Percentiles rank a stretch among this genome's conserved stretches.
Conservation (phyloP, 2,329 filamentous ascomycete genomes). For the Penicillium sp. region DNA sequence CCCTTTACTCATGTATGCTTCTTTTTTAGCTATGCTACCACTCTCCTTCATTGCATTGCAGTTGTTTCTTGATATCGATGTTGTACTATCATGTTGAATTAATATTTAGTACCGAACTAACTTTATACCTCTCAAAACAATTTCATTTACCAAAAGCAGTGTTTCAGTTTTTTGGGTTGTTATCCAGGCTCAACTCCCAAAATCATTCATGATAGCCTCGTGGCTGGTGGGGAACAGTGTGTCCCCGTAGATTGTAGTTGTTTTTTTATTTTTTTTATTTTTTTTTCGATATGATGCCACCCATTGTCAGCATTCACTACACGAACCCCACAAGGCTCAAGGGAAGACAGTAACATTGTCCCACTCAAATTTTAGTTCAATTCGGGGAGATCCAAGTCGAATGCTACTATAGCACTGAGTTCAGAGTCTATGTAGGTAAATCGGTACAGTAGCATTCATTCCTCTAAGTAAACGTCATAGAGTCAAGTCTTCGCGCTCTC, state of each 20-base stretch:
- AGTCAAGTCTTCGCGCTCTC: background rate
- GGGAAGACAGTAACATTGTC: background rate
- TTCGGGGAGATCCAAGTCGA: no score
- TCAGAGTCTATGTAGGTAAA: background rate
- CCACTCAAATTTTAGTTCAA: background rate
- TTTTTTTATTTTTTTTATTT: no score
- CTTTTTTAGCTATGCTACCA: background rate
- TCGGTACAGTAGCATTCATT: background rate
- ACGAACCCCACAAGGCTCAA: background rate
- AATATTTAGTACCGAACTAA: background rate
- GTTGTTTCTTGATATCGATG: background rate
- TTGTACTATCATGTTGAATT: background rate
- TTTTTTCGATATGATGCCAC: no score
- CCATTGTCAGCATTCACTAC: background rate
- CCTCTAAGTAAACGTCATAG: slow-evolving; percentile 16
- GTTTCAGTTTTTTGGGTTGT: background rate
- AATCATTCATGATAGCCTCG: no score
- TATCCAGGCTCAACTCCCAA: no score
- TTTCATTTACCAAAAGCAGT: background rate
- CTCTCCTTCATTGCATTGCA: background rate
- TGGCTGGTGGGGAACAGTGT: no score
- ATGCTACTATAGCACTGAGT: background rate
- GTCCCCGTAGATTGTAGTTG: no score
- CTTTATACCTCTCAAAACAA: background rate
- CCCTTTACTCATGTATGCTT: background rate